Base-by-base conservation (phyloP, 1,284 basidiomycete species). In the Paramarasmius palmivorus region DNA sequence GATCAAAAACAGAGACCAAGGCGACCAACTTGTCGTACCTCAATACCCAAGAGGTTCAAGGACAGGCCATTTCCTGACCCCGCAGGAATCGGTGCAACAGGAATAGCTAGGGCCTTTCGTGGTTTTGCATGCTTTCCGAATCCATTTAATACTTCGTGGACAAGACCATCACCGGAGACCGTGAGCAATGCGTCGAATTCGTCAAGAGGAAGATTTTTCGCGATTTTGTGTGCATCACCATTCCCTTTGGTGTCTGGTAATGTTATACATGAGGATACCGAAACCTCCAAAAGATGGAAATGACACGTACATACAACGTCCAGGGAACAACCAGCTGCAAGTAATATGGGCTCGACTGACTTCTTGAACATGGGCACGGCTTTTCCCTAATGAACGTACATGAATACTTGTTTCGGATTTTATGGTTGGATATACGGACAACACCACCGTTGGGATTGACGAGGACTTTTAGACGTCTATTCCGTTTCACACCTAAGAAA, bases 81-180 rank as follows among this genome's bases (percentile, higher is more conserved):
- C 9, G 92, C 88, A 2, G 97, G 94, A 59, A 99, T 88, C 1
- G 92, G 93, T 1, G 85, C 86, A 22, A 98, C 72, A 0, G 95
- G 93, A 39, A 87, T 85, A 38, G 72, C 68, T 44, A 98, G 82
- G 0, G 93, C 95, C 42, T 76, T 77, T 17, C 73, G 69, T 0
- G 92, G 88, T 50, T 91, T 81, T 8, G 76, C 66, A 51, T 94
- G 87, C 39, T 81, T 73, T 1, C 92, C 89, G 47, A 98, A 84
- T 2, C 95, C 97, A 65, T 99, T 98, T 64, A 97, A 66, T n/a
- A 96, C 77, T 70, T 98, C 95, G 65, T 95, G 92, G 7, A 95
- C 66, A 39, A 94, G 77, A 4, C 95, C 95, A 66, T 98, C 95
- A 0, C 95, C 95, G 0, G 93, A 95, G 20, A 96, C 83, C 7